Evolutionary conservation across 2,329 filamentous ascomycete species (phyloP), one percentile per base, ranked within the genome.

Genomic region (Hortaea werneckii): DNA sequence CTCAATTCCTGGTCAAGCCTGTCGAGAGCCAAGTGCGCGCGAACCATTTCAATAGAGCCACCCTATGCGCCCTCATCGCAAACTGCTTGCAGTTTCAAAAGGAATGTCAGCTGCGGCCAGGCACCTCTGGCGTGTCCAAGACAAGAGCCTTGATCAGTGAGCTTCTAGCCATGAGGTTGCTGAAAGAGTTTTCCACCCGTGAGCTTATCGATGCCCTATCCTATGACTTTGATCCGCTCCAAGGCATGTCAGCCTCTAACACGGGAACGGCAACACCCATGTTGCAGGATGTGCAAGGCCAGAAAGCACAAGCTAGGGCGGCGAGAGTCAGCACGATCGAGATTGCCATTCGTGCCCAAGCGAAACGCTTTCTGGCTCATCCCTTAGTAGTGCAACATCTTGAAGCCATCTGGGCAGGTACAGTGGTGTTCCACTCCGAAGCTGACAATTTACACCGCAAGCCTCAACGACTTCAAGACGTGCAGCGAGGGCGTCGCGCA

Each of bases 381-480:
- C 89, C 90, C 0, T 73, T 95, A 3, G 88, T 95, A 0, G 84
- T 95, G 6, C 87, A 94, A 64, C 89, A 95, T 61, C 74, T 96
- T n/a, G 88, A 95, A 65, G 89, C 88, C 39, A 95, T 96, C 50
- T 96, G 90, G 90, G 90, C 87, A 13, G 90, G 90, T 28, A 90
- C 85, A 12, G 92, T 96, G 53, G 88, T 92, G 54, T 95, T 96
- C 60, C 88, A 95, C 65, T 92, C 87, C 1, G 80, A 83, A 9
- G 87, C 87, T 5, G 89, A 95, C 63, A 85, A 78, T 53, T 70
- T 95, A 26, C 90, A 95, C 63, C 81, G 87, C 38, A 67, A 68
- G 41, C 74, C 63, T 67, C n/a, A 9, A 12, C 30, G 43, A 13
- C 26, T 29, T 20, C 10, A 30, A 34, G 6, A 59, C 20, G 20